Evolutionary conservation across 306 rosid genomes (phyloP).

Genomic region (Gynostemma pentaphyllum): DNA sequence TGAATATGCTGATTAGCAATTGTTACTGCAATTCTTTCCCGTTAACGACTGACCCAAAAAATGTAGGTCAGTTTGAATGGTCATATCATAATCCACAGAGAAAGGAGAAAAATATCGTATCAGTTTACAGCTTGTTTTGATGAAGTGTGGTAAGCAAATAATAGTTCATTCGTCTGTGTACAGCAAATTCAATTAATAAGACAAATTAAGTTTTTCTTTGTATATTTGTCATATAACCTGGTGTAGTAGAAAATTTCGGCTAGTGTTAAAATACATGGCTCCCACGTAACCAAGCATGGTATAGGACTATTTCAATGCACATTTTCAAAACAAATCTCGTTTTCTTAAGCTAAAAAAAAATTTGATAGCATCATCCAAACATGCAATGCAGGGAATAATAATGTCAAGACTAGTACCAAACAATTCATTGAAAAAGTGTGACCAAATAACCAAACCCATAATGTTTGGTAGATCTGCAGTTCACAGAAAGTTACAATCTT

Average conservation of each 20-base stretch:
- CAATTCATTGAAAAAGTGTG: background rate
- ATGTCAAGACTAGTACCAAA: constrained; percentile 1
- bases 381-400: background rate
- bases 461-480: background rate
- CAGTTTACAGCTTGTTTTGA: too few species aligned
- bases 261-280: too few species aligned
- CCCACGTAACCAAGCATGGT: too few species aligned
- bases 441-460: background rate
- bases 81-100: background rate
- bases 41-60: background rate
- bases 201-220: too few species aligned
- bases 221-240: too few species aligned
- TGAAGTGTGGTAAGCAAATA: too few species aligned
- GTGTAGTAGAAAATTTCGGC: too few species aligned
- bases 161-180: too few species aligned
- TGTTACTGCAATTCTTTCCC: background rate
- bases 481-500: background rate
- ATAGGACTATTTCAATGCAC: too few species aligned
- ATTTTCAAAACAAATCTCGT: background rate
- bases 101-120: background rate
- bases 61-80: background rate
- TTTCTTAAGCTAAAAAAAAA: too few species aligned
- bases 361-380: background rate
- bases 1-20: background rate
- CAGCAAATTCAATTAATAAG: too few species aligned